Conservation (phyloP, 495 filamentous ascomycete genomes). For the Penicillium steckii region DNA sequence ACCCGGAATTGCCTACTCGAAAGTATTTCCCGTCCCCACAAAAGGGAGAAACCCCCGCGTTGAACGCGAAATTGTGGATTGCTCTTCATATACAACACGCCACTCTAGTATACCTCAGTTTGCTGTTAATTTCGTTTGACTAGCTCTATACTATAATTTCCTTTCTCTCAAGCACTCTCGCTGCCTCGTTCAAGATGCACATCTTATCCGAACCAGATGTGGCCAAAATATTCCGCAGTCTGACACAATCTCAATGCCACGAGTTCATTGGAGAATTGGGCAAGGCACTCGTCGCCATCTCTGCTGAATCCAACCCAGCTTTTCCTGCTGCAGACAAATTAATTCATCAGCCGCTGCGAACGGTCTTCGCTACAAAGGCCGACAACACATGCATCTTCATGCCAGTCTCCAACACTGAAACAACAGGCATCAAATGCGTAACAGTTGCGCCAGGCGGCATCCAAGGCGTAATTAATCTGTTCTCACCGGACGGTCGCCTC, state of each 20-base stretch:
- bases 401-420: slow-evolving; percentile 66
- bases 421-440: slow-evolving; percentile 64
- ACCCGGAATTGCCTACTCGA: not conserved
- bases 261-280: slow-evolving; percentile 31
- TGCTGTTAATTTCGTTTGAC: no score
- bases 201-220: slow-evolving; percentile 43
- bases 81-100: no score
- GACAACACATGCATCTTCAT: slow-evolving; percentile 82
- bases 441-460: slow-evolving; percentile 40
- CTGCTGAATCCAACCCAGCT: slow-evolving; percentile 22
- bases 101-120: no score
- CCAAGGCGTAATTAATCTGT: slow-evolving; percentile 76
- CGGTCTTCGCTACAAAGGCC: slow-evolving; percentile 63
- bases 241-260: slow-evolving; percentile 35
- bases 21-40: no score
- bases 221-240: slow-evolving; percentile 33
- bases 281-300: slow-evolving; percentile 30
- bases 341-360: slow-evolving; percentile 75
- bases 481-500: slow-evolving; percentile 64
- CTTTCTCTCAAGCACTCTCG: not conserved
- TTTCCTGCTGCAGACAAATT: slow-evolving; percentile 19
- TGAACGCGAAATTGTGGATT: no score
- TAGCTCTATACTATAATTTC: no score
- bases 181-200: slow-evolving; percentile 32
- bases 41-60: no score